phyloP scores from a whole-genome alignment of 176 grass and related monocot genomes.

The Triticum monococcum region DNA sequence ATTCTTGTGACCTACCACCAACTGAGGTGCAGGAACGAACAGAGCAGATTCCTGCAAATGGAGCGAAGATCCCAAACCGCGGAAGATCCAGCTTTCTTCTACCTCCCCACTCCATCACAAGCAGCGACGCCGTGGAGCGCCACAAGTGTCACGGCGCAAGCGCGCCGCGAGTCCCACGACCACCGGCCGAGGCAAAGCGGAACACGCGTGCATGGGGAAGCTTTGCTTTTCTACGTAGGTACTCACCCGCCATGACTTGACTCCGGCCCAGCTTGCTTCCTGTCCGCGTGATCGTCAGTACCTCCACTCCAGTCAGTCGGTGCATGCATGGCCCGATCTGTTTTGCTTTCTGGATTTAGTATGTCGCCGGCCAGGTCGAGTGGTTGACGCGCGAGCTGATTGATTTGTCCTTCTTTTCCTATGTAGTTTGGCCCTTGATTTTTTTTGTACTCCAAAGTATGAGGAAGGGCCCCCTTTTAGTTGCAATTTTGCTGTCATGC shows the following conservation, averaged over 20 bases:
- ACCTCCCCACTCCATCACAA: conserved; percentile 9
- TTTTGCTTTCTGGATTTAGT: conserved; percentile 5
- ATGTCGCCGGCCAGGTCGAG: conserved; percentile 10
- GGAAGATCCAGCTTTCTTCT: background rate
- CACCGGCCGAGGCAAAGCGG: conserved; percentile 14
- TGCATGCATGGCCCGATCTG: background rate
- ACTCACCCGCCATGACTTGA: background rate
- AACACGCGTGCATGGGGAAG: conserved; percentile 15
- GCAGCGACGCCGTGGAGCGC: background rate
- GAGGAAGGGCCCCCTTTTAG: conserved; percentile 17
- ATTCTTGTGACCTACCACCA: background rate
- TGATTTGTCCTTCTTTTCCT: background rate
- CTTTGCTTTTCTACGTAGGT: background rate
- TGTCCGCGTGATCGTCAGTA: background rate
- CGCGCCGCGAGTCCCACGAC: conserved; percentile 17
- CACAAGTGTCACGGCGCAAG: conserved; percentile 27
- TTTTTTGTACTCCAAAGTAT: conserved; percentile 15
- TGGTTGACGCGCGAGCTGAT: background rate
- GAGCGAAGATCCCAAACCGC: conserved; percentile 13
- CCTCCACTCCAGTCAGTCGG: conserved; percentile 26
- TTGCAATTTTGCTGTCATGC: conserved; percentile 34
- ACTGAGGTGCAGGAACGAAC: background rate
- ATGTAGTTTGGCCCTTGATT: background rate
- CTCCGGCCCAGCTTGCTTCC: background rate
- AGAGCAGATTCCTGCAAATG: conserved; percentile 27